phyloP scores from a whole-genome alignment of 768 basidiomycete species.

The Lanmaoa rubissima region DNA sequence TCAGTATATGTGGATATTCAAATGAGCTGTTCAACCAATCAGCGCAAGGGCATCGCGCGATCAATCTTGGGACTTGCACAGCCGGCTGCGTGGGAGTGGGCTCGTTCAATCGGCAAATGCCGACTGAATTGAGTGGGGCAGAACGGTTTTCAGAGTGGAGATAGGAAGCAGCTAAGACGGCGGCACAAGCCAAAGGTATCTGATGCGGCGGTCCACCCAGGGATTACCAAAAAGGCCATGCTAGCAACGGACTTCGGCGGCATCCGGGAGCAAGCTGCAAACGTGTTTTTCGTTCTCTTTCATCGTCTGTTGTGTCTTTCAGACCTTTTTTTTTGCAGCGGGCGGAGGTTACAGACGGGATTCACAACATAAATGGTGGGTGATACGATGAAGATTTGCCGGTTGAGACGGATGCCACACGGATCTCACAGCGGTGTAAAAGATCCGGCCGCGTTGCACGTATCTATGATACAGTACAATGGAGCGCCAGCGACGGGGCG shows the following conservation, averaged over 20 bases:
- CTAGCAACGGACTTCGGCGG: constrained; percentile 15
- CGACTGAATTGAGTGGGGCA: constrained; percentile 30
- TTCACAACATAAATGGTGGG: neutral
- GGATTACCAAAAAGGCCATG: constrained; percentile 12
- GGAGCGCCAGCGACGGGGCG: neutral
- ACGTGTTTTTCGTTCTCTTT: constrained; percentile 6
- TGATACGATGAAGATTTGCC: neutral
- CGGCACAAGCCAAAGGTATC: constrained; percentile 7
- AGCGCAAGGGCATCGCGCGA: constrained; percentile 15
- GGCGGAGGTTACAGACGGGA: neutral
- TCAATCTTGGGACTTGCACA: constrained; percentile 23
- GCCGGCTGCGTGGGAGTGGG: constrained; percentile 29
- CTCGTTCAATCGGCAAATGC: constrained; percentile 13
- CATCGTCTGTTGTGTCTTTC: neutral
- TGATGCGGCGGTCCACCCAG: neutral
- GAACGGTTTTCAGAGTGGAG: constrained; percentile 16
- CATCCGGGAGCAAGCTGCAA: constrained; percentile 2
- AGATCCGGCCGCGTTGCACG: constrained; percentile 11
- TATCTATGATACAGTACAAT: constrained; percentile 13
- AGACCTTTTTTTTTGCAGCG: too few species aligned
- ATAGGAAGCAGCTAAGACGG: constrained; percentile 18
- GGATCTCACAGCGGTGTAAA: constrained; percentile 16
- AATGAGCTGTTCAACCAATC: constrained; percentile 15
- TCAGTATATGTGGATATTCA: constrained; percentile 1
- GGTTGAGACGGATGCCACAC: neutral